These are phyloP conservation scores for Dactylorhiza incarnata DNA, from an alignment of 106 monocot genomes.

Conservation along the genomic window DNA sequence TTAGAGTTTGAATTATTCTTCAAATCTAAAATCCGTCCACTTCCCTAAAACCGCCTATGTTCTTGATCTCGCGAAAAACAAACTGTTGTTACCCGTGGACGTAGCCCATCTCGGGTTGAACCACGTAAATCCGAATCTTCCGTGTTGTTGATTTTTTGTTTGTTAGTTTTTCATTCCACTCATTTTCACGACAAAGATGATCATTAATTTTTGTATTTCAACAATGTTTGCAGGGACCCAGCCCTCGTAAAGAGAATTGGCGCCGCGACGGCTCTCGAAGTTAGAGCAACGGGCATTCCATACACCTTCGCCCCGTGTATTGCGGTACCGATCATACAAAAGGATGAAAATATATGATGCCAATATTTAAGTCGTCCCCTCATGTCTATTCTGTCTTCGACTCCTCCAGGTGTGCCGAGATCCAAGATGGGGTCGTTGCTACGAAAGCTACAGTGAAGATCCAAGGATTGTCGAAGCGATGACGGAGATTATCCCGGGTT, in stretches of 20 bases:
- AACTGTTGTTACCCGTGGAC: neutral
- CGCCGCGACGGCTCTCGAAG: constrained; percentile 20
- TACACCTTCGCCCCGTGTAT: constrained; percentile 23
- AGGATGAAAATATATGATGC: neutral
- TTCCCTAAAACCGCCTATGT: neutral
- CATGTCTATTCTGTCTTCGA: neutral
- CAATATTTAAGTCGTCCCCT: neutral
- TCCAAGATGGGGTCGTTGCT: constrained; percentile 64
- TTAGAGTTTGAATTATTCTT: no score
- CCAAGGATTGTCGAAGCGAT: constrained; percentile 36
- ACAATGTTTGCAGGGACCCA: constrained; percentile 13
- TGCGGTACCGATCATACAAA: constrained; percentile 11
- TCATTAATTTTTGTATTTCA: neutral
- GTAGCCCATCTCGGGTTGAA: no score
- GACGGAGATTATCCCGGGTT: constrained; percentile 51
- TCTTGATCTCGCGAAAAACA: neutral
- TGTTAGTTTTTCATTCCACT: neutral
- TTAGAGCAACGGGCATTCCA: constrained; percentile 32
- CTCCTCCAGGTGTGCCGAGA: constrained; percentile 47
- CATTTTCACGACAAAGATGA: neutral
- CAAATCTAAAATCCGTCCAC: no score
- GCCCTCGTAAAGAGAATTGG: constrained; percentile 18
- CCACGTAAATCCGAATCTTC: neutral
- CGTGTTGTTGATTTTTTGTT: neutral
- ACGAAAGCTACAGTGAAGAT: constrained; percentile 61